A percentile compares a stretch with the other conserved stretches of the same genome.
These are phyloP conservation scores for Paraleonurus japonicus DNA, from an alignment of 257 asterid species.

Conservation along the genomic window DNA sequence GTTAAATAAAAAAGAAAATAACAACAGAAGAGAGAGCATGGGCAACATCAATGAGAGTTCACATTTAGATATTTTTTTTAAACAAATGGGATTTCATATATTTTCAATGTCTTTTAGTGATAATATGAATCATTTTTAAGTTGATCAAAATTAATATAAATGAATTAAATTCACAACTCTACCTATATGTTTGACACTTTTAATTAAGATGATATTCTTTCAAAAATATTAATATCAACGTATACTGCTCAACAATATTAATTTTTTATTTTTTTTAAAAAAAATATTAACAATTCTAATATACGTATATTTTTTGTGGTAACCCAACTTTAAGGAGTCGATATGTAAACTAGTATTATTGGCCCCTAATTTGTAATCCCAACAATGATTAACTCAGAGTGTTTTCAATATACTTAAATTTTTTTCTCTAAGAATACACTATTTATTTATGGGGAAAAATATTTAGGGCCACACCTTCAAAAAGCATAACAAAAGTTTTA, in stretches of 20 bases:
- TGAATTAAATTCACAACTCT: too few relatives aligned
- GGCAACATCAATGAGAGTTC: background rate
- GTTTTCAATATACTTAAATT: background rate
- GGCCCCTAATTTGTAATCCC: background rate
- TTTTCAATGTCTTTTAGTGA: too few relatives aligned
- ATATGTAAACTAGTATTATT: background rate
- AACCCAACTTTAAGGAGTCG: background rate
- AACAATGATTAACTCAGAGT: background rate
- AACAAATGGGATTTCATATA: too few relatives aligned
- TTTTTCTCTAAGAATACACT: background rate
- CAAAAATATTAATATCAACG: too few relatives aligned
- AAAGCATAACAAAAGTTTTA: background rate
- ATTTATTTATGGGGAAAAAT: background rate
- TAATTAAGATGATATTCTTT: too few relatives aligned
- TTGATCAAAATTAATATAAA: too few relatives aligned
- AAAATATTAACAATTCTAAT: background rate
- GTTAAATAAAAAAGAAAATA: constrained; percentile 19
- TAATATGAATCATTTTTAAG: too few relatives aligned
- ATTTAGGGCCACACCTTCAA: background rate
- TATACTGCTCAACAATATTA: too few relatives aligned
- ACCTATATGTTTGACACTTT: too few relatives aligned
- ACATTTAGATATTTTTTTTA: too few relatives aligned
- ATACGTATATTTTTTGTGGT: background rate
- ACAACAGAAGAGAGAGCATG: background rate
- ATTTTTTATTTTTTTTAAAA: too few relatives aligned